A percentile compares a stretch with the other conserved stretches of the same genome.
Evolutionary conservation across 805 yeast species (phyloP).

Genomic region (Saccharomycopsis guyanensis): DNA sequence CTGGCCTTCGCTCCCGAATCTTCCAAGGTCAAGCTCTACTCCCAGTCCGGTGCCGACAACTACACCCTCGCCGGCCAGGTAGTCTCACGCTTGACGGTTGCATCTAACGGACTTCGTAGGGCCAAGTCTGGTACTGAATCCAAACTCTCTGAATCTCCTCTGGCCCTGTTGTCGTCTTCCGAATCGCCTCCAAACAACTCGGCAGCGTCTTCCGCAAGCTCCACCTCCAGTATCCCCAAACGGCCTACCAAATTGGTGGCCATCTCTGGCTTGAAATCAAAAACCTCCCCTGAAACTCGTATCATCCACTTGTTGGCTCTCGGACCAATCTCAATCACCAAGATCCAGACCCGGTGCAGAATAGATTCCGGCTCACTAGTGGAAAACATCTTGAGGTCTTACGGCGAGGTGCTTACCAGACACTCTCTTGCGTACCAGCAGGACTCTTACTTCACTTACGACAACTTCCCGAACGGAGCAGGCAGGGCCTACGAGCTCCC

Average conservation of each 20-base stretch:
- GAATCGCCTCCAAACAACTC: neutral
- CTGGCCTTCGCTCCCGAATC: conserved; percentile 9
- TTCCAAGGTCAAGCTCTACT: conserved; percentile 7
- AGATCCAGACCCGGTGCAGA: conserved; percentile 13
- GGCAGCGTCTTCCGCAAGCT: neutral
- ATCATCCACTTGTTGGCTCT: conserved; percentile 20
- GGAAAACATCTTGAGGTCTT: conserved; percentile 6
- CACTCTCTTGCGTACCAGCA: neutral
- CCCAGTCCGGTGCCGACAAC: neutral
- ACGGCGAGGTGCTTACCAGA: conserved; percentile 2
- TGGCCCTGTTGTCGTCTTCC: neutral
- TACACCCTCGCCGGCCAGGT: conserved; percentile 10
- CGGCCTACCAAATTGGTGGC: conserved; percentile 13
- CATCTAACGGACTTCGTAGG: conserved; percentile 14
- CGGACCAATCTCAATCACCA: conserved; percentile 15
- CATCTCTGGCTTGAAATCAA: conserved; percentile 3
- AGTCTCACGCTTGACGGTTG: conserved; percentile 8
- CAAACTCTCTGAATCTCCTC: conserved; percentile 1
- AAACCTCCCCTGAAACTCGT: conserved; percentile 15
- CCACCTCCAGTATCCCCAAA: conserved; percentile 2
- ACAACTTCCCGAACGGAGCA: neutral
- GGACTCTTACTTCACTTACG: conserved; percentile 7
- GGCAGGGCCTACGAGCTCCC: conserved; percentile 2
- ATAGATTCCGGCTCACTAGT: conserved; percentile 2
- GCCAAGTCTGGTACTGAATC: conserved; percentile 14